A percentile compares a stretch with the other conserved stretches of the same genome.
These are phyloP conservation scores for Crithidia mellificae DNA, from an alignment of 208 protist genomes.

Conservation along the genomic window DNA sequence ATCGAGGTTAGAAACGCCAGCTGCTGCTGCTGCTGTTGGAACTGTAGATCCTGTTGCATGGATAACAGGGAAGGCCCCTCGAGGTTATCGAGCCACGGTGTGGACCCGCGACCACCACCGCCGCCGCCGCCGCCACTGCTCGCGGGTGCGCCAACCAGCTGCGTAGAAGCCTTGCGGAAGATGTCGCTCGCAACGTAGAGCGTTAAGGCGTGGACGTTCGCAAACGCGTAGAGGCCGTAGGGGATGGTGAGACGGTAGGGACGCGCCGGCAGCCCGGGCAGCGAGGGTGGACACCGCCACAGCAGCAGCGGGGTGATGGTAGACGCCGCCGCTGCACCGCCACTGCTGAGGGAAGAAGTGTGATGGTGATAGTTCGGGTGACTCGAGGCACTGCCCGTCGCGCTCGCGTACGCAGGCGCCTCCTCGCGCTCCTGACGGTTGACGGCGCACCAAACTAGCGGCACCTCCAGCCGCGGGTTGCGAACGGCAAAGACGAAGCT, in stretches of 20 bases:
- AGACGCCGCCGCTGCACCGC: background rate
- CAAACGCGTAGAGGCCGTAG: slow-evolving; percentile 50
- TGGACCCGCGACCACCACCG: background rate
- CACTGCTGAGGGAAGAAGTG: slow-evolving; percentile 5
- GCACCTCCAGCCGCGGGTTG: slow-evolving; percentile 63
- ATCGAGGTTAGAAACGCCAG: slow-evolving; percentile 10
- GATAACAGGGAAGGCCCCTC: background rate
- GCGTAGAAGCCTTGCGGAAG: slow-evolving; percentile 53
- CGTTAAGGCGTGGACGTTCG: slow-evolving; percentile 59
- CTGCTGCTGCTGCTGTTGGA: background rate
- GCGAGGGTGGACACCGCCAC: slow-evolving; percentile 67
- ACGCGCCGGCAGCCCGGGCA: slow-evolving; percentile 65
- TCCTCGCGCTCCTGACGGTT: slow-evolving; percentile 38
- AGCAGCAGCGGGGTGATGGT: slow-evolving; percentile 52
- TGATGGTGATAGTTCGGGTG: too few species aligned
- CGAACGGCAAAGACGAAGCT: slow-evolving; percentile 65
- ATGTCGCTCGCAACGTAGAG: slow-evolving; percentile 65
- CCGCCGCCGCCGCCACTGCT: background rate
- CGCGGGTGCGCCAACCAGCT: slow-evolving; percentile 25
- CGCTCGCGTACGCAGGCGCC: slow-evolving; percentile 29
- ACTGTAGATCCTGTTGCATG: too few species aligned
- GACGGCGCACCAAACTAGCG: slow-evolving; percentile 78
- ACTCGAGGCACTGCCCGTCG: too few species aligned
- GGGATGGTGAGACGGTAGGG: slow-evolving; percentile 59
- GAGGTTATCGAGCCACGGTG: background rate